Evolutionary conservation across 1,139 yeast species (phyloP), one percentile per base, ranked within the genome.

Genomic region (Spencermartinsiella ligniputridi): DNA sequence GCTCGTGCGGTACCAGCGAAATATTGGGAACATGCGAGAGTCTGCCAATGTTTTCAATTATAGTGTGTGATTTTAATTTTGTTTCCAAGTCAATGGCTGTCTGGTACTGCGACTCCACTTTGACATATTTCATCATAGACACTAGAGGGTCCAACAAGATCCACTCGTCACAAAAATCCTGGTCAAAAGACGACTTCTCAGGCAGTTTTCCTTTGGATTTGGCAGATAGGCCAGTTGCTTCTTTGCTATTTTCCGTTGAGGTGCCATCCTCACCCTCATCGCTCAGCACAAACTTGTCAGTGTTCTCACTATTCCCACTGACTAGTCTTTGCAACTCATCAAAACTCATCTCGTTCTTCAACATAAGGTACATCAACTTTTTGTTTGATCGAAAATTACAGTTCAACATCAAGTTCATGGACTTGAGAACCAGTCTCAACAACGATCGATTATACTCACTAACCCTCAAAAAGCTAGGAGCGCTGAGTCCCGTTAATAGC

Each of bases 141-240:
- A 47, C 16, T 21, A 52, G 35, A 21, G 49, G 52, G 29, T 48
- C 51, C 19, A 50, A 35, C 38, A 50, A 17, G 9, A 35, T 37
- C 49, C 45, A 48, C 16, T 40, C 22, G 17, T 45, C 45, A 3
- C 33, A 22, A 15, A 19, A 20, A 3, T n/a, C 32, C 13, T 9
- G 35, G 15, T 25, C 17, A 69, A 25, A 20, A 8, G 38, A 44
- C 13, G 38, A 8, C 16, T 74, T 75, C 39, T 68, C 67, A 0
- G 80, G 78, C 20, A 70, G 62, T 55, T 85, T 86, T n/a, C 79
- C 78, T 43, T 75, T 75, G 0, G 81, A 78, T 47, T 69, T 75
- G 15, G 63, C 62, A 0, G 87, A 76, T 81, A 18, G 11, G 83
- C 76, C 1, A 87, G 89, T 34, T 36, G 35, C 12, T 29, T 38